These are phyloP conservation scores for Pterocarpus santalinus DNA, from an alignment of 306 rosid species.

Conservation along the genomic window DNA sequence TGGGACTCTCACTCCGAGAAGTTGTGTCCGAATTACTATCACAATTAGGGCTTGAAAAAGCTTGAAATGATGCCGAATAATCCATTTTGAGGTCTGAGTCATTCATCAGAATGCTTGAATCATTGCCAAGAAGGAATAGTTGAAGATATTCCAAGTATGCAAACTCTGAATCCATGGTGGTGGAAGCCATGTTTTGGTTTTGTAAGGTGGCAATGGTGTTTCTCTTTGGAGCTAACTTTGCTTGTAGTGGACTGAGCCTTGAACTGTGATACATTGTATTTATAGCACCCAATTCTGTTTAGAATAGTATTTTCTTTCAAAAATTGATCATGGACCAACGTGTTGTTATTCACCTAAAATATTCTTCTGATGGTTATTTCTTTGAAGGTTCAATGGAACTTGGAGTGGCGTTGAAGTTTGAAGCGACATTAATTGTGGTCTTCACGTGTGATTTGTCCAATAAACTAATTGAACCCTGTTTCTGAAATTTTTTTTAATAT, in stretches of 20 bases:
- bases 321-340: slow-evolving; percentile 8
- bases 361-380: not conserved
- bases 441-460: not conserved
- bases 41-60: not conserved
- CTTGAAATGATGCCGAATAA: not conserved
- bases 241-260: not conserved
- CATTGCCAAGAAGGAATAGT: not conserved
- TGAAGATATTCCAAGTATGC: not conserved
- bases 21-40: not conserved
- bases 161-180: not conserved
- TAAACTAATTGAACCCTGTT: not conserved
- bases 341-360: not conserved
- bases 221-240: not conserved
- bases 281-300: not conserved
- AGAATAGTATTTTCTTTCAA: not conserved
- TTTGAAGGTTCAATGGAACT: not conserved
- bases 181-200: not conserved
- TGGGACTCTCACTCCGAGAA: not conserved
- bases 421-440: not conserved
- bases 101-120: not conserved
- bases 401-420: not conserved
- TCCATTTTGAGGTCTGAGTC: not conserved
- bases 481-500: not conserved
- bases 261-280: not conserved
- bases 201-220: not conserved